These are phyloP conservation scores for Leucocoprinus leucothites DNA, from an alignment of 768 basidiomycete species.

Conservation along the genomic window DNA sequence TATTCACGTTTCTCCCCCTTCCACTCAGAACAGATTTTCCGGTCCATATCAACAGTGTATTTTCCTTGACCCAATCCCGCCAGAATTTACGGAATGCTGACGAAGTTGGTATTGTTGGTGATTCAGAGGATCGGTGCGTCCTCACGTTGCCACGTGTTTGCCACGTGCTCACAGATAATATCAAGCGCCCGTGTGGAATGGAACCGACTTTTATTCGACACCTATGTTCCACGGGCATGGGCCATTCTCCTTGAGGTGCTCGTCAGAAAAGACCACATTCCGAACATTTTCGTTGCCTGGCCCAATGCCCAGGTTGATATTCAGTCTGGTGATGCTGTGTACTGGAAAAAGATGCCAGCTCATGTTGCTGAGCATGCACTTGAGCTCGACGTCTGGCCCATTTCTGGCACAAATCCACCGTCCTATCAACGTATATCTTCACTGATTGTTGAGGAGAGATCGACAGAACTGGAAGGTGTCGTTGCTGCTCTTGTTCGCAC, in stretches of 20 bases:
- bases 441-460: conserved; percentile 25
- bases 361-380: conserved; percentile 25
- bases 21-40: conserved; percentile 44
- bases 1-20: conserved; percentile 49
- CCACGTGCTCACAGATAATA: neutral
- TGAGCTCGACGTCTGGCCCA: conserved; percentile 34
- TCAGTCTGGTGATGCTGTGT: conserved; percentile 36
- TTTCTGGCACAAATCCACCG: conserved; percentile 16
- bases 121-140: conserved; percentile 40
- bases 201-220: conserved; percentile 44
- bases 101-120: conserved; percentile 34
- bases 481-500: conserved; percentile 27
- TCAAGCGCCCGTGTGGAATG: conserved; percentile 42
- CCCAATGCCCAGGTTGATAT: conserved; percentile 29
- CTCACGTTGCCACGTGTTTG: neutral
- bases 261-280: conserved; percentile 16
- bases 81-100: conserved; percentile 41
- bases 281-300: conserved; percentile 37
- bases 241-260: conserved; percentile 29
- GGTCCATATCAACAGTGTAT: conserved; percentile 42
- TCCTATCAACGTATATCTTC: conserved; percentile 4
- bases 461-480: conserved; percentile 6
- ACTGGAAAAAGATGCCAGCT: conserved; percentile 32
- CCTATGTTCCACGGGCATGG: conserved; percentile 44
- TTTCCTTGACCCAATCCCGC: conserved; percentile 43